phyloP scores from a whole-genome alignment of 2,329 filamentous ascomycete genomes.

The Hypoxylon sp. region DNA sequence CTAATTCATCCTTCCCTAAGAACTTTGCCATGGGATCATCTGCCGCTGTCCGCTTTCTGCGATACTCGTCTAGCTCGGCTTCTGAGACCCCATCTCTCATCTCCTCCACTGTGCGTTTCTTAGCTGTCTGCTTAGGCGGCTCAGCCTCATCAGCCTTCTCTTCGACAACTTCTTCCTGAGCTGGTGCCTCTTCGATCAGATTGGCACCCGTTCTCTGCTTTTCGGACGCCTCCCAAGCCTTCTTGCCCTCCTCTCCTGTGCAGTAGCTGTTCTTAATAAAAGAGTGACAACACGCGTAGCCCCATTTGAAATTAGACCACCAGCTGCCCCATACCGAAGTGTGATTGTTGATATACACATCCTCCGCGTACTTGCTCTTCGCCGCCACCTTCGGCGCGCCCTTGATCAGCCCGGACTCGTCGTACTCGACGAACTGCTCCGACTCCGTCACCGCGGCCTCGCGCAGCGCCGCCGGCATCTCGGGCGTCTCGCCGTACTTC shows the following conservation, averaged over 20 bases:
- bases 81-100: slow-evolving; percentile 84
- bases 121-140: slow-evolving; percentile 56
- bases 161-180: slow-evolving; percentile 46
- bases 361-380: slow-evolving; percentile 93
- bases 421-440: slow-evolving; percentile 93
- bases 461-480: slow-evolving; percentile 72
- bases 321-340: slow-evolving; percentile 95
- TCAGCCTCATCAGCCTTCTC: slow-evolving; percentile 47
- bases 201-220: slow-evolving; percentile 66
- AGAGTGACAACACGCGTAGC: slow-evolving; percentile 95
- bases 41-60: slow-evolving; percentile 78
- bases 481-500: slow-evolving; percentile 83
- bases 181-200: slow-evolving; percentile 54
- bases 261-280: slow-evolving; percentile 97
- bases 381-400: slow-evolving; percentile 82
- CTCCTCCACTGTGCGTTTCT: slow-evolving; percentile 83
- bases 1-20: slow-evolving; percentile 79
- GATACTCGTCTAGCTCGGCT: slow-evolving; percentile 88
- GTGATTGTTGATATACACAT: slow-evolving; percentile 91
- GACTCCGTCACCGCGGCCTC: slow-evolving; percentile 81
- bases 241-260: slow-evolving; percentile 89
- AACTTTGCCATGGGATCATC: slow-evolving; percentile 91
- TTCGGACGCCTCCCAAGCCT: slow-evolving; percentile 84
- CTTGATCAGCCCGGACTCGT: slow-evolving; percentile 90
- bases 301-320: slow-evolving; percentile 97